Evolutionary conservation across 1,284 basidiomycete species (phyloP), one percentile per base, ranked within the genome.

Genomic region (Sporisorium sorghi): DNA sequence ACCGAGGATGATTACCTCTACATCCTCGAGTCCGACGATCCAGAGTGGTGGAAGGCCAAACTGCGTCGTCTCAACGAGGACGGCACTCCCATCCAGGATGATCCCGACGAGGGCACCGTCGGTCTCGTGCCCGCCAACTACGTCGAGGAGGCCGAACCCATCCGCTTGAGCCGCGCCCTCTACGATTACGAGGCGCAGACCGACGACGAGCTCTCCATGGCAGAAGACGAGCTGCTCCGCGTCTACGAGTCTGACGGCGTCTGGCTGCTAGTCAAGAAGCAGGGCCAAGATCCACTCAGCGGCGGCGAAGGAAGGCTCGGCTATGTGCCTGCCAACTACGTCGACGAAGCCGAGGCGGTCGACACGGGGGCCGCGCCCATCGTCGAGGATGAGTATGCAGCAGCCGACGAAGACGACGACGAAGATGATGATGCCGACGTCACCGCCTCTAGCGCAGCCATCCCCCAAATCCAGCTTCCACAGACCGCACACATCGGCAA

Each of bases 61-160:
- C 67, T 79, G 15, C 69, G 77, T 33, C 55, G 62, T 14, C 67
- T 79, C 40, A 47, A 74, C 46, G 51, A 64, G 14, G 52, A 74
- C 33, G 76, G 76, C 28, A 56, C 61, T 0, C 65, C 66, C 30
- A 66, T 75, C 26, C 49, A 73, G 35, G 70, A 72, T 11, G 55
- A 64, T 14, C 37, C 65, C 2, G 74, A 65, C 42, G 73, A 76
- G 28, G 70, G 55, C 47, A 60, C 60, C 32, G 70, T 76, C 14
- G 83, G 83, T 33, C 76, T 84, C 24, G 80, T 84, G 42, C 83
- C 83, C 1, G 81, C 80, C 50, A 84, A 83, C 69, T 84, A 84
- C 52, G 78, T 84, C 42, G 81, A 84, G 37, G 73, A 76, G 55
- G 72, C 77, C 14, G 80, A 80, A 56, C 83, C 82, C 46, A 48